A percentile compares a stretch with the other conserved stretches of the same genome.
These are phyloP conservation scores for Didymella pomorum DNA, from an alignment of 2,329 filamentous ascomycete genomes.

Conservation along the genomic window DNA sequence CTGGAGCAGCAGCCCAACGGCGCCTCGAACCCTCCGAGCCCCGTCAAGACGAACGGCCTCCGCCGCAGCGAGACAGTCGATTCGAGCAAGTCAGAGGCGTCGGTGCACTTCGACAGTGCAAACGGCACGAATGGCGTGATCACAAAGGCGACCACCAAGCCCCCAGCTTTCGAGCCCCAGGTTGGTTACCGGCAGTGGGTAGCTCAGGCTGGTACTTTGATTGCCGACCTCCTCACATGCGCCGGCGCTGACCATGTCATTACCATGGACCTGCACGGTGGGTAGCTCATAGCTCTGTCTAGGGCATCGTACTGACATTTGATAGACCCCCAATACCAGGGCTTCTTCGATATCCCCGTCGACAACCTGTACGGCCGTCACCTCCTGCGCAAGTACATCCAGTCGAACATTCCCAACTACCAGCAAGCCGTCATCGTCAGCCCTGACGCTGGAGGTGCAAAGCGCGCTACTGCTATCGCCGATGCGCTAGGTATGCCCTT, in stretches of 20 bases:
- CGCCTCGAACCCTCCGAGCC: conserved; percentile 37
- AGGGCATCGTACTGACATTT: conserved; percentile 17
- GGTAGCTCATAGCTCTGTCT: neutral
- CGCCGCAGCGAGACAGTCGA: conserved; percentile 46
- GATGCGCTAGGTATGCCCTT: conserved; percentile 94
- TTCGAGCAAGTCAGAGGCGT: conserved; percentile 42
- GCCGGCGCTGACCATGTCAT: conserved; percentile 97
- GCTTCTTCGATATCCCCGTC: conserved; percentile 98
- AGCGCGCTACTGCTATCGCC: conserved; percentile 93
- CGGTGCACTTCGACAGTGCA: conserved; percentile 31
- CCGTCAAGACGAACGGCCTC: conserved; percentile 36
- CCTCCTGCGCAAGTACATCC: conserved; percentile 72
- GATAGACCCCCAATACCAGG: conserved; percentile 95
- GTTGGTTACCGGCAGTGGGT: conserved; percentile 99
- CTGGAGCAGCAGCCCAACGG: conserved; percentile 62
- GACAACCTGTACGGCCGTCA: conserved; percentile 94
- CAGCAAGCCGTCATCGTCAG: conserved; percentile 91
- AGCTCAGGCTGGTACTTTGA: conserved; percentile 91
- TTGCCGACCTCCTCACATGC: conserved; percentile 93
- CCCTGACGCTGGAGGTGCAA: conserved; percentile 94
- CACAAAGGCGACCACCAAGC: conserved; percentile 55
- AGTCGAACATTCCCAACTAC: conserved; percentile 83
- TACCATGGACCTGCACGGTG: conserved; percentile 81
- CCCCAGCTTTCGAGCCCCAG: conserved; percentile 74
- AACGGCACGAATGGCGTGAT: conserved; percentile 28